phyloP scores from a whole-genome alignment of 148 eudicot genomes.

The Beta vulgaris region DNA sequence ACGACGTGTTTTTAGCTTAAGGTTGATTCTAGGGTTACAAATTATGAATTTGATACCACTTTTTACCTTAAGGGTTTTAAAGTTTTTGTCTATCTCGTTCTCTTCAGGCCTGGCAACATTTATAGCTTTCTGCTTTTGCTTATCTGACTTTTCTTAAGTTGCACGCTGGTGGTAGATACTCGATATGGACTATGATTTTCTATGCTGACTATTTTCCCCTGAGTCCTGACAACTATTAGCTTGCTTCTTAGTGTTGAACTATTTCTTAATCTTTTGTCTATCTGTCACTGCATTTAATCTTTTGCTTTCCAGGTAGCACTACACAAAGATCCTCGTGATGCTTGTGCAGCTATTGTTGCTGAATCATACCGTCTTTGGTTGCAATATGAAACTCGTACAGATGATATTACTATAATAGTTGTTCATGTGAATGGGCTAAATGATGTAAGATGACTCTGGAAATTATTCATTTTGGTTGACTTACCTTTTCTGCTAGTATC shows the following conservation, averaged over 20 bases:
- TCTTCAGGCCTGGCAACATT: not conserved
- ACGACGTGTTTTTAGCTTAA: not conserved
- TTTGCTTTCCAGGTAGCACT: conserved; percentile 61
- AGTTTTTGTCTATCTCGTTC: not conserved
- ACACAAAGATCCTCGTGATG: conserved; percentile 92
- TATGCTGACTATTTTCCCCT: not conserved
- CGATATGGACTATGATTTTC: not conserved
- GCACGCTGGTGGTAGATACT: not conserved
- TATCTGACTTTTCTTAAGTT: not conserved
- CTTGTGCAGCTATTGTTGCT: conserved; percentile 99
- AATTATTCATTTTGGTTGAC: not conserved
- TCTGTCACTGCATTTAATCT: conserved; percentile 11
- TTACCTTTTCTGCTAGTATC: not conserved
- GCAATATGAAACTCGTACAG: conserved; percentile 98
- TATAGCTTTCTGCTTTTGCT: not conserved
- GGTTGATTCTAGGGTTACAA: not conserved
- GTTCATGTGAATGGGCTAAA: conserved; percentile 73
- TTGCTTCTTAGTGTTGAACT: conserved; percentile 1
- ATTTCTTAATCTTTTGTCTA: not conserved
- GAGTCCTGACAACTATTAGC: not conserved
- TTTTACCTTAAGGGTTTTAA: not conserved
- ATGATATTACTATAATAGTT: conserved; percentile 92
- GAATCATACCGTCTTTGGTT: conserved; percentile 99
- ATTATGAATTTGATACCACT: not conserved
- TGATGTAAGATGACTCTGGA: conserved; percentile 49